Evolutionary conservation across 208 protist species (phyloP).

Genomic region (Dictyostelium gargantuum): DNA sequence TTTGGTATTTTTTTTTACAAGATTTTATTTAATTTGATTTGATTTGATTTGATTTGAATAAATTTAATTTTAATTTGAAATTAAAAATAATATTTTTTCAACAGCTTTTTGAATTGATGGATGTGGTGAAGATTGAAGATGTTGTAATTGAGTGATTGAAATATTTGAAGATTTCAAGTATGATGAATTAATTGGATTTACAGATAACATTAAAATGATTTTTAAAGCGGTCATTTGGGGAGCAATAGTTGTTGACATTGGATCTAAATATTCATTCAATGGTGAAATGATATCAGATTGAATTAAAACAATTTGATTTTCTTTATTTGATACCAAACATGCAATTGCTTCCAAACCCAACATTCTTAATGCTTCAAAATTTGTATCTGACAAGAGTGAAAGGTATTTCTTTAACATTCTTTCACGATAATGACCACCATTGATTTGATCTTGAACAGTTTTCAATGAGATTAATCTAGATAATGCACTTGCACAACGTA

Average conservation of each 20-base stretch:
- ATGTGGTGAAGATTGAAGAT: not conserved
- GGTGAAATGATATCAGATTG: not conserved
- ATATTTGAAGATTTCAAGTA: slow-evolving; percentile 5
- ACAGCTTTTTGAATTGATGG: slow-evolving; percentile 55
- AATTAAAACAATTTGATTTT: slow-evolving; percentile 3
- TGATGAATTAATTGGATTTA: not conserved
- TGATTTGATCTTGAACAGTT: slow-evolving; percentile 23
- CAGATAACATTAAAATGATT: slow-evolving; percentile 17
- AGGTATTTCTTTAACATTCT: slow-evolving; percentile 20
- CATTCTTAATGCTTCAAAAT: slow-evolving; percentile 33
- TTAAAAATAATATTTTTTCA: slow-evolving; percentile 32
- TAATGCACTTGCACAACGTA: not conserved
- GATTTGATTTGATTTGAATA: too few species aligned
- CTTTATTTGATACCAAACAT: not conserved
- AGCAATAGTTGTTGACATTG: not conserved
- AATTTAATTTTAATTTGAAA: not conserved
- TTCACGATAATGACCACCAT: slow-evolving; percentile 23
- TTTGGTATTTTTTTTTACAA: not conserved
- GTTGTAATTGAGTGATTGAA: not conserved
- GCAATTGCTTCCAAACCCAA: slow-evolving; percentile 44
- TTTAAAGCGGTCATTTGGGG: slow-evolving; percentile 61
- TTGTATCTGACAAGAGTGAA: not conserved
- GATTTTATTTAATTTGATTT: too few species aligned
- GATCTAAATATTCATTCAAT: not conserved
- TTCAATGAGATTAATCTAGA: slow-evolving; percentile 9